Conservation (phyloP, 768 basidiomycete species). For the Mycena kentingensis region DNA sequence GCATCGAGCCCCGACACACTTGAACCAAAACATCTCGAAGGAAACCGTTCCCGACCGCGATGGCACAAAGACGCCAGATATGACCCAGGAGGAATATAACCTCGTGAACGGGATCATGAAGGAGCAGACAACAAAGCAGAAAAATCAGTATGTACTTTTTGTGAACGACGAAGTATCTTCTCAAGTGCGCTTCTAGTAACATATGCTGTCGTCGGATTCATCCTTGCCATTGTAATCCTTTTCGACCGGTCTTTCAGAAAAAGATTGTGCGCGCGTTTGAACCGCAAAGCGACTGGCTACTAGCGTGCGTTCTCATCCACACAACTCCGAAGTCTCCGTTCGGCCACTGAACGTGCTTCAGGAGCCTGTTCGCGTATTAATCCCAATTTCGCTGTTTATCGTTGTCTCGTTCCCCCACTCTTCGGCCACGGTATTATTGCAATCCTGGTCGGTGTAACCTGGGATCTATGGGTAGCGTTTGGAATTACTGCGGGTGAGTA, state of each 20-base stretch:
- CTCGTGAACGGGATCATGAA: too few relatives aligned
- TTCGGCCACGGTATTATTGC: conserved; percentile 14
- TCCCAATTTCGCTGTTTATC: conserved; percentile 4
- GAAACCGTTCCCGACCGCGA: too few relatives aligned
- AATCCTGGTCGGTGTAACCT: conserved; percentile 7
- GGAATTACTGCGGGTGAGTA: conserved; percentile 1
- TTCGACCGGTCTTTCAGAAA: not conserved
- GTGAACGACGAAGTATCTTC: too few relatives aligned
- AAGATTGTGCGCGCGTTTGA: not conserved
- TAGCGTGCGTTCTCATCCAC: not conserved
- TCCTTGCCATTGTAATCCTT: not conserved
- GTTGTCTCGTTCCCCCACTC: conserved; percentile 12
- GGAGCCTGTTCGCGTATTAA: not conserved
- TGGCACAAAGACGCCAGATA: too few relatives aligned
- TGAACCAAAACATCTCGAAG: too few relatives aligned
- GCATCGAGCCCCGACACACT: too few relatives aligned
- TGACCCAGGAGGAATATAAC: too few relatives aligned
- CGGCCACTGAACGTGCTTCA: not conserved
- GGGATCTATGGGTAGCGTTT: conserved; percentile 6
- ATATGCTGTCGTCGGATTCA: not conserved
- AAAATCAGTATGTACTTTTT: too few relatives aligned
- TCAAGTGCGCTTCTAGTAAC: not conserved
- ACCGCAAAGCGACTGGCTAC: not conserved
- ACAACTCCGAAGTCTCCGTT: not conserved
- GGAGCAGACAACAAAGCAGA: too few relatives aligned